Base-by-base conservation (phyloP, 768 basidiomycete genomes). In the Tulasnella sp. region DNA sequence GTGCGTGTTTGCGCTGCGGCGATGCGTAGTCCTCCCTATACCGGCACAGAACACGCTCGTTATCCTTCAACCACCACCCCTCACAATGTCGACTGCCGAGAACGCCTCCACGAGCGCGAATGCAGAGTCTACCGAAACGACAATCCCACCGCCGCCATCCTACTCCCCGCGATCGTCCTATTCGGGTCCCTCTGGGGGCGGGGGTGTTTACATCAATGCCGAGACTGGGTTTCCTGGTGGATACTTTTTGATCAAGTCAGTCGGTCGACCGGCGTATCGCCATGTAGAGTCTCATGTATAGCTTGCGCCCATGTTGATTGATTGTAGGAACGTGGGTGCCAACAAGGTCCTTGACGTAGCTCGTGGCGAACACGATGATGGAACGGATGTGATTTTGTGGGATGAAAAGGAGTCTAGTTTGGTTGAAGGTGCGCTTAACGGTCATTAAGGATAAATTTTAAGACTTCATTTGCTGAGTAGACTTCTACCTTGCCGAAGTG, bases 341-440 rank as follows among this genome's bases (percentile, higher is more conserved):
- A 80, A 83, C 67, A 84, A 87, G 39, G 75, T 89, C 1, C 80
- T 90, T 42, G 90, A 91, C 76, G 86, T 91, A 5, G 78, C 80
- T 35, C 76, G 76, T 37, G 86, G 87, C 74, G 79, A 80, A 11
- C 81, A 83, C 7, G 86, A 86, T 72, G 90, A 91, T 79, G 86
- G 87, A 5, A 83, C 87, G 0, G 84, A 86, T 67, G 77, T 92
- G 69, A 81, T 87, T 65, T 81, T 94, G 5, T 93, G 85, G 85
- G 85, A 86, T 3, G 87, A 88, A 79, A 91, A 87, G 73, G 92
- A 94, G 75, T 86, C 80, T 12, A 90, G 89, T 3, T 81, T 92
- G 5, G 91, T 94, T 0, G 91, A 94, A 83, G 84, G 92, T 91
- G 65, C 79, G 78, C 44, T 29, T 32, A 19, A n/a, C n/a, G n/a